A percentile compares a stretch with the other conserved stretches of the same genome.
Evolutionary conservation across 2,329 filamentous ascomycete genomes (phyloP).

Genomic region (Arthrocladium fulminans): DNA sequence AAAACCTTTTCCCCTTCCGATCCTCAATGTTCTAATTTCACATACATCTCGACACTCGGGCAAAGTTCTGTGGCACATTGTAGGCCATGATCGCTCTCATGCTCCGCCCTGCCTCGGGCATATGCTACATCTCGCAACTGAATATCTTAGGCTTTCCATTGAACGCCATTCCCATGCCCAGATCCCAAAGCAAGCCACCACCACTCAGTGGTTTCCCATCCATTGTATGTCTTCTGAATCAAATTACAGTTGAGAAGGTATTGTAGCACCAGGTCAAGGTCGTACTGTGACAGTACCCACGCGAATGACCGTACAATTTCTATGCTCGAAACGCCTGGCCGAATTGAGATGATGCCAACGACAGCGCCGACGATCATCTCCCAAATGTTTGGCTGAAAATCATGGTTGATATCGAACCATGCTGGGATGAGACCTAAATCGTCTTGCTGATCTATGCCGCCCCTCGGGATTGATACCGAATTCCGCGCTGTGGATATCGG

Average conservation of each 20-base stretch:
- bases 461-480: slow-evolving; percentile 25
- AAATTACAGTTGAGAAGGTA: slow-evolving; percentile 1
- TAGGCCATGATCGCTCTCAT: not conserved
- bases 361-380: slow-evolving; percentile 34
- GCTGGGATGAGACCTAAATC: slow-evolving; percentile 31
- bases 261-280: slow-evolving; percentile 6
- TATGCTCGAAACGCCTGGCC: slow-evolving; percentile 32
- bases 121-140: not conserved
- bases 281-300: slow-evolving; percentile 1
- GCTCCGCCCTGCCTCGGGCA: not conserved
- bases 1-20: not conserved
- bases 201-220: slow-evolving; percentile 11
- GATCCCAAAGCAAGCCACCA: slow-evolving; percentile 10
- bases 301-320: slow-evolving; percentile 26
- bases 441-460: slow-evolving; percentile 15
- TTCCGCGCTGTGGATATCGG: slow-evolving; percentile 24
- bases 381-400: slow-evolving; percentile 33
- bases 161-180: slow-evolving; percentile 1
- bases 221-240: not conserved
- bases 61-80: not conserved
- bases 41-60: not conserved
- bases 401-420: slow-evolving; percentile 42
- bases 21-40: not conserved
- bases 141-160: not conserved
- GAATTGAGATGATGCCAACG: slow-evolving; percentile 33